Evolutionary conservation across 106 monocot species (phyloP).

Genomic region (Dioscorea zingiberensis): DNA sequence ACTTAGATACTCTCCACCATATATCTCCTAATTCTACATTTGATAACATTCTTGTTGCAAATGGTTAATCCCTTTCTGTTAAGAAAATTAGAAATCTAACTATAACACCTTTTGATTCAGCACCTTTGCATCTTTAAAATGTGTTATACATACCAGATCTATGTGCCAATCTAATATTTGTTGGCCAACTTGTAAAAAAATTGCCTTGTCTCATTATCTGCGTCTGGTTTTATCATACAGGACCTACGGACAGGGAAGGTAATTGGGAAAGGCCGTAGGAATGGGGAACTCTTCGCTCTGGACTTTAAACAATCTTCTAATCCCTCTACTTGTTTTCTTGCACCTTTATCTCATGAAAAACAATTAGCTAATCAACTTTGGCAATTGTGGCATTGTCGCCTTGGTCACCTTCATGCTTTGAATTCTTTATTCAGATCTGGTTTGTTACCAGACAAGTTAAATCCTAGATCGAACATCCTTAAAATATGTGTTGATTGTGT

Average conservation of each 20-base stretch:
- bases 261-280: slow-evolving; percentile 8
- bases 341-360: slow-evolving; percentile 1
- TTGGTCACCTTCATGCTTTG: slow-evolving; percentile 1
- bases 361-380: slow-evolving; percentile 3
- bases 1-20: background rate
- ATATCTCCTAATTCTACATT: background rate
- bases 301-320: background rate
- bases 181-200: background rate
- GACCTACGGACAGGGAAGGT: too few relatives aligned
- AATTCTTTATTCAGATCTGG: background rate
- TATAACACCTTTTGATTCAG: background rate
- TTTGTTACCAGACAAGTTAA: background rate
- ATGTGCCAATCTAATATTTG: too few relatives aligned
- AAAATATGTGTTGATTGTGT: slow-evolving; percentile 3
- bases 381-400: slow-evolving; percentile 1
- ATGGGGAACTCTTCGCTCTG: slow-evolving; percentile 1
- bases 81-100: slow-evolving; percentile 4
- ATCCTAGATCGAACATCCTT: background rate
- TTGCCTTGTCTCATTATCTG: background rate
- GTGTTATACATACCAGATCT: background rate
- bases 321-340: slow-evolving; percentile 2
- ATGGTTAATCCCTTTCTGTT: slow-evolving; percentile 6
- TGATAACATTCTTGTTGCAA: slow-evolving; percentile 1
- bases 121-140: too few relatives aligned
- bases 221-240: background rate